Base-by-base conservation (phyloP, 2,329 filamentous ascomycete species). In the Cercospora citrullina region DNA sequence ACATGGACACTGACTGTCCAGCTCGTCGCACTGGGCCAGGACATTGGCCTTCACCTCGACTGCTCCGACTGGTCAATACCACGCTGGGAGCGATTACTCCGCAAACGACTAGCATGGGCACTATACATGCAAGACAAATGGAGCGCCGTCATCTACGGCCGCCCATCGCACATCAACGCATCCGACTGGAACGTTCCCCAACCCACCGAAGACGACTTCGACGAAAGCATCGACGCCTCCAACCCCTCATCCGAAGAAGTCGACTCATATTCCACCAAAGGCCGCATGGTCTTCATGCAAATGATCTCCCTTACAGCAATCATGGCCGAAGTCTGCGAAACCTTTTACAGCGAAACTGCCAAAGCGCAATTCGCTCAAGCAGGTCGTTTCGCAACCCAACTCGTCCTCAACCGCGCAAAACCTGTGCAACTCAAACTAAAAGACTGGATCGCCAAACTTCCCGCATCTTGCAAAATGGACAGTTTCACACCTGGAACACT, bases 41-140 rank as follows among this genome's bases (percentile, higher is more conserved):
- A 97, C 78, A 85, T 97, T 2, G 94, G 94, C 58, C 83, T 97
- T 45, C 93, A 97, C 78, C 87, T 96, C 48, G 93, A 97, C 79
- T 96, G 93, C 81, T 88, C 90, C 5, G 84, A 85, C 63, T 97
- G 94, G 94, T 92, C 92, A 69, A 94, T 97, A 64, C 92, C 93
- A 30, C 85, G 86, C 0, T 97, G 93, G 93, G 93, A 97, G 79
- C 90, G 91, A 73, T 91, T 92, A 0, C 79, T 97, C 67, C 86
- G 94, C 69, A 95, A 94, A 78, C 87, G 94, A 60, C 86, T 97
- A 51, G 93, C 92, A 0, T 97, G 94, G 93, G 93, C 92, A 2
- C 80, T 96, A 61, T 96, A 95, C 78, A 94, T 96, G 90, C 93
- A 97, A 80, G 94, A 97, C 80, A 96, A 92, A 79, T 96, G 93